Evolutionary conservation across 176 grass and related monocot genomes (phyloP).

Genomic region (Zizania latifolia): DNA sequence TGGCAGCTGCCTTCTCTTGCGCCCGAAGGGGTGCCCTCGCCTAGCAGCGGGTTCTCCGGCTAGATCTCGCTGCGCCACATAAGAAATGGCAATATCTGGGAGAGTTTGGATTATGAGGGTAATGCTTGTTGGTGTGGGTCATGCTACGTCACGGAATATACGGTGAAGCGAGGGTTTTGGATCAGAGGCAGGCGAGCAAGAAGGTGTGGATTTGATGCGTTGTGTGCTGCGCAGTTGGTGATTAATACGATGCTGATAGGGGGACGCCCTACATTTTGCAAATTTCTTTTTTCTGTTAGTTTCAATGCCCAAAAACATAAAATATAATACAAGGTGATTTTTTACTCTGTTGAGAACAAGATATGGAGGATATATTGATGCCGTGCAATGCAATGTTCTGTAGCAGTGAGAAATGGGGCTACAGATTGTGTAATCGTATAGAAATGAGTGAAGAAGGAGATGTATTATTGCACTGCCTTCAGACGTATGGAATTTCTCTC

Average conservation of each 20-base stretch:
- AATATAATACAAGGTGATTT: neutral
- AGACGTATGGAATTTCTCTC: neutral
- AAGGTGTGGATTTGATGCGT: neutral
- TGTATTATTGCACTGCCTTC: neutral
- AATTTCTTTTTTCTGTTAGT: neutral
- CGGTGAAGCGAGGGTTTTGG: neutral
- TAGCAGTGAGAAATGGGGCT: neutral
- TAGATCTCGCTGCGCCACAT: slow-evolving; percentile 2
- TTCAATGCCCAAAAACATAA: neutral
- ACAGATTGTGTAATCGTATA: neutral
- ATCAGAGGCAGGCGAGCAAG: neutral
- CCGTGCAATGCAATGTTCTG: neutral
- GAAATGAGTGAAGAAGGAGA: neutral
- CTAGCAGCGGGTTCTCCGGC: neutral
- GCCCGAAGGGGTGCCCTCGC: neutral
- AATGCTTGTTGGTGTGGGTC: neutral
- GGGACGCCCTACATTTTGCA: neutral
- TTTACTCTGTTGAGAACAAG: neutral
- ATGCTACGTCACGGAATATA: neutral
- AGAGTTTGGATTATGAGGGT: neutral
- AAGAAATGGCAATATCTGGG: neutral
- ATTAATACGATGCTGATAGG: neutral
- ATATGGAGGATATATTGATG: neutral
- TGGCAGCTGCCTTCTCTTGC: no score
- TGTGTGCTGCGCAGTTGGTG: neutral